Conservation (phyloP, 805 yeast species). For the Metschnikowia kunwiensis region DNA sequence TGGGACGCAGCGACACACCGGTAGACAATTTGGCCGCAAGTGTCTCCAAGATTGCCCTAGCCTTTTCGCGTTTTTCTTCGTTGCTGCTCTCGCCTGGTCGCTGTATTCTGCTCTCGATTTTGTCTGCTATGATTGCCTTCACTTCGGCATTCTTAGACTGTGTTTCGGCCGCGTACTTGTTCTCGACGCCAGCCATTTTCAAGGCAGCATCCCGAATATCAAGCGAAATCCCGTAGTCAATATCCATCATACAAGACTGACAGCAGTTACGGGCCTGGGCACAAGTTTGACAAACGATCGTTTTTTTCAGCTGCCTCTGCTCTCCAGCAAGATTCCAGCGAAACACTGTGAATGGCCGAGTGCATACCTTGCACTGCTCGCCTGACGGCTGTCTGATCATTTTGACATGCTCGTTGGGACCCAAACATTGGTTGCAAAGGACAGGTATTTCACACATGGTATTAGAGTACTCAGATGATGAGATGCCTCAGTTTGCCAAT, state of each 20-base stretch:
- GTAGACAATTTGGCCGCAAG: slow-evolving; percentile 36
- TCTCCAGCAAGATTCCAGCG: slow-evolving; percentile 60
- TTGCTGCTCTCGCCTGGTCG: slow-evolving; percentile 10
- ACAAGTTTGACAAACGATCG: slow-evolving; percentile 76
- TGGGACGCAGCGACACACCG: slow-evolving; percentile 7
- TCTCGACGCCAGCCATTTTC: slow-evolving; percentile 54
- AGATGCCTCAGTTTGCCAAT: too few relatives aligned
- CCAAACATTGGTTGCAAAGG: slow-evolving; percentile 73
- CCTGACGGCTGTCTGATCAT: slow-evolving; percentile 71
- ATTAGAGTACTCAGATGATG: too few relatives aligned
- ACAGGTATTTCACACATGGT: slow-evolving; percentile 46
- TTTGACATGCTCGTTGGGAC: slow-evolving; percentile 60
- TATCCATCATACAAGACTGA: slow-evolving; percentile 81
- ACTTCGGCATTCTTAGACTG: slow-evolving; percentile 31
- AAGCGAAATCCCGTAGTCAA: slow-evolving; percentile 77
- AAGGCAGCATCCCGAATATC: slow-evolving; percentile 77
- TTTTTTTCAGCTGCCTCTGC: slow-evolving; percentile 47
- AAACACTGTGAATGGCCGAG: slow-evolving; percentile 78
- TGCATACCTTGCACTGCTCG: slow-evolving; percentile 80
- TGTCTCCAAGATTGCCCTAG: slow-evolving; percentile 50
- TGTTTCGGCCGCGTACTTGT: slow-evolving; percentile 24
- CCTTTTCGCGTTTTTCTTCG: slow-evolving; percentile 27
- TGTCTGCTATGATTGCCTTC: slow-evolving; percentile 43
- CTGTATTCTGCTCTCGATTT: slow-evolving; percentile 49
- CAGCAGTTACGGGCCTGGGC: slow-evolving; percentile 79